Evolutionary conservation across 2,329 filamentous ascomycete species (phyloP).

Genomic region (Verticillium longisporum): DNA sequence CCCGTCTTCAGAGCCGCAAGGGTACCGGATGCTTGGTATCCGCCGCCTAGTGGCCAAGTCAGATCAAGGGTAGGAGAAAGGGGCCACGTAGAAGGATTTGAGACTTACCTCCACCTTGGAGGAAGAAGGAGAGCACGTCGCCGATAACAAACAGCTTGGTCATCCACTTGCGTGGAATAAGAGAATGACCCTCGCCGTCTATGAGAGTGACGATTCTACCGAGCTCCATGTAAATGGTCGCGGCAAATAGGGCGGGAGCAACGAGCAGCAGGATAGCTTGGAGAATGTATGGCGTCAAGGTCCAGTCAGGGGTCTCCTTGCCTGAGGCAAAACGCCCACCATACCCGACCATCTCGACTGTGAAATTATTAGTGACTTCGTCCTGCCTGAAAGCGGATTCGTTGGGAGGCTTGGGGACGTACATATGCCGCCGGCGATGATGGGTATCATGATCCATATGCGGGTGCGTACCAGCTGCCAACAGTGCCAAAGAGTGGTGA

Average conservation of each 20-base stretch:
- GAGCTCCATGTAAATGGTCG: conserved; percentile 30
- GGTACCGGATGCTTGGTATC: conserved; percentile 6
- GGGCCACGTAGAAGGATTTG: neutral
- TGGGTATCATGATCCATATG: conserved; percentile 1
- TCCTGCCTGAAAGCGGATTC: neutral
- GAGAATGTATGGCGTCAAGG: conserved; percentile 18
- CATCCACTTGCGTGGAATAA: conserved; percentile 24
- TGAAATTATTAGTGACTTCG: neutral
- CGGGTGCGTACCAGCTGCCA: neutral
- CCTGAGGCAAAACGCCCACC: neutral
- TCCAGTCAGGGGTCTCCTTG: neutral
- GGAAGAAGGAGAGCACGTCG: conserved; percentile 24
- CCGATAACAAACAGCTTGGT: conserved; percentile 29
- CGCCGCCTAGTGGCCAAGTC: conserved; percentile 2
- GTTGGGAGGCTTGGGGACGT: neutral
- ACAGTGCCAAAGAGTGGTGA: neutral
- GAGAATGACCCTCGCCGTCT: conserved; percentile 24
- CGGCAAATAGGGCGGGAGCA: conserved; percentile 30
- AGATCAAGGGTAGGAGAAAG: neutral
- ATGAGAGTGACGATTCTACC: conserved; percentile 27
- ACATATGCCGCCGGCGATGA: neutral
- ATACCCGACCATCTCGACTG: conserved; percentile 1
- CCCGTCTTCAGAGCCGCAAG: conserved; percentile 18
- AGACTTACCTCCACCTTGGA: conserved; percentile 2
- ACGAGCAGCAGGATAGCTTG: conserved; percentile 24